A percentile compares a stretch with the other conserved stretches of the same genome.
Conservation (phyloP, 2,329 filamentous ascomycete genomes). For the Colletotrichum cuscutae region DNA sequence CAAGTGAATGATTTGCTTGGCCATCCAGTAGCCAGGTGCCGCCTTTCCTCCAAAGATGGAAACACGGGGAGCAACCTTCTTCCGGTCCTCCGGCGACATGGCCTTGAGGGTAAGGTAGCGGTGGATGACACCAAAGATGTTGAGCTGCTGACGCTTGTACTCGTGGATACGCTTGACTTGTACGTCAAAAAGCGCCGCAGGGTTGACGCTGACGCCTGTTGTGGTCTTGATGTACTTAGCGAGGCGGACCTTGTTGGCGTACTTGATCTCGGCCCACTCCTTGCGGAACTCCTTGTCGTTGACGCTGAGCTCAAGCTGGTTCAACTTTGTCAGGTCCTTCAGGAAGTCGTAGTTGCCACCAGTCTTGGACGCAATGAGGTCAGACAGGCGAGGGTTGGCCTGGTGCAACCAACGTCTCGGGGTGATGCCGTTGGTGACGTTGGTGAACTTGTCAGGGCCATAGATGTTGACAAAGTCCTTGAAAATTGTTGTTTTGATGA, state of each 20-base stretch:
- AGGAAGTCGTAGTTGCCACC: slow-evolving; percentile 87
- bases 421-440: slow-evolving; percentile 98
- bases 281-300: slow-evolving; percentile 92
- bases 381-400: slow-evolving; percentile 91
- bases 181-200: slow-evolving; percentile 89
- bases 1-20: slow-evolving; percentile 97
- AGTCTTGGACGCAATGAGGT: slow-evolving; percentile 90
- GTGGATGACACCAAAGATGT: slow-evolving; percentile 98
- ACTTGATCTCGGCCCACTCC: slow-evolving; percentile 97
- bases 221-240: slow-evolving; percentile 90
- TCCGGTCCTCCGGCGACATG: slow-evolving; percentile 83
- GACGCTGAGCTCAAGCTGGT: slow-evolving; percentile 84
- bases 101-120: slow-evolving; percentile 91
- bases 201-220: slow-evolving; percentile 85
- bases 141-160: slow-evolving; percentile 98
- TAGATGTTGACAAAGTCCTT: slow-evolving; percentile 98
- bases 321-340: slow-evolving; percentile 87
- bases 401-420: slow-evolving; percentile 97
- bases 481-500: slow-evolving; percentile 99
- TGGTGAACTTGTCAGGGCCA: slow-evolving; percentile 96
- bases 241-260: slow-evolving; percentile 91
- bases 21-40: slow-evolving; percentile 99
- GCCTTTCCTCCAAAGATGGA: slow-evolving; percentile 98
- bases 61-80: slow-evolving; percentile 88
- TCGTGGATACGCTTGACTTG: slow-evolving; percentile 99